These are phyloP conservation scores for Penicillium sp. DNA, from an alignment of 2,329 filamentous ascomycete genomes.

Conservation along the genomic window DNA sequence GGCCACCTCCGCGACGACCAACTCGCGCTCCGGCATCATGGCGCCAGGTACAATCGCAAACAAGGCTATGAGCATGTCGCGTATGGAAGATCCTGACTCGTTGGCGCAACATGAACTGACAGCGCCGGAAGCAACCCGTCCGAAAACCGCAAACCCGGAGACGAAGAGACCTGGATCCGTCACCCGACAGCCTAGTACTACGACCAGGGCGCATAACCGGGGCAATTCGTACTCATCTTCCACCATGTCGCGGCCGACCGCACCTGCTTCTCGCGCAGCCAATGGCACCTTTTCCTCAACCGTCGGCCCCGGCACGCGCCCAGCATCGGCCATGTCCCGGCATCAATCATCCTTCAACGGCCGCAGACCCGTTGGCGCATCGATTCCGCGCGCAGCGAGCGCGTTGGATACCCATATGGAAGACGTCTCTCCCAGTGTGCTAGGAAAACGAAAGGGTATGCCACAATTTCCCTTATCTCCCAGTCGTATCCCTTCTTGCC, in stretches of 20 bases:
- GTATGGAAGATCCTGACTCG: slow-evolving; percentile 21
- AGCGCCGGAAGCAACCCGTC: slow-evolving; percentile 47
- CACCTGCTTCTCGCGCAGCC: slow-evolving; percentile 46
- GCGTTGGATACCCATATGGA: slow-evolving; percentile 44
- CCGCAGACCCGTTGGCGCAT: slow-evolving; percentile 47
- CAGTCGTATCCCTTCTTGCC: slow-evolving; percentile 13
- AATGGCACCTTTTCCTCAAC: slow-evolving; percentile 57
- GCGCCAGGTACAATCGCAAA: slow-evolving; percentile 47
- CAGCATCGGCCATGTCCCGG: slow-evolving; percentile 46
- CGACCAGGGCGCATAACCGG: slow-evolving; percentile 43
- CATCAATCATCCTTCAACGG: slow-evolving; percentile 55
- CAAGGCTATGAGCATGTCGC: slow-evolving; percentile 48
- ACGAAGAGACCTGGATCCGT: slow-evolving; percentile 28
- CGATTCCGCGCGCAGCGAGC: slow-evolving; percentile 42
- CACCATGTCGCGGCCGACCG: slow-evolving; percentile 37
- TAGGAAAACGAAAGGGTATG: slow-evolving; percentile 55
- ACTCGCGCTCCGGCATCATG: slow-evolving; percentile 49
- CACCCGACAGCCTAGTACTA: slow-evolving; percentile 36
- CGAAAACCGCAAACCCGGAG: slow-evolving; percentile 52
- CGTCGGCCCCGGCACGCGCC: slow-evolving; percentile 53
- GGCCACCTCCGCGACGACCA: slow-evolving; percentile 53
- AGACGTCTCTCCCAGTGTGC: slow-evolving; percentile 36
- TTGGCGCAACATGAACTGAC: slow-evolving; percentile 11
- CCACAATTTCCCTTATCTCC: slow-evolving; percentile 33
- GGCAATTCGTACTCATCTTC: slow-evolving; percentile 38